A percentile compares a stretch with the other conserved stretches of the same genome.
Conservation (phyloP, 768 basidiomycete genomes). For the Suillus fuscotomentosus region DNA sequence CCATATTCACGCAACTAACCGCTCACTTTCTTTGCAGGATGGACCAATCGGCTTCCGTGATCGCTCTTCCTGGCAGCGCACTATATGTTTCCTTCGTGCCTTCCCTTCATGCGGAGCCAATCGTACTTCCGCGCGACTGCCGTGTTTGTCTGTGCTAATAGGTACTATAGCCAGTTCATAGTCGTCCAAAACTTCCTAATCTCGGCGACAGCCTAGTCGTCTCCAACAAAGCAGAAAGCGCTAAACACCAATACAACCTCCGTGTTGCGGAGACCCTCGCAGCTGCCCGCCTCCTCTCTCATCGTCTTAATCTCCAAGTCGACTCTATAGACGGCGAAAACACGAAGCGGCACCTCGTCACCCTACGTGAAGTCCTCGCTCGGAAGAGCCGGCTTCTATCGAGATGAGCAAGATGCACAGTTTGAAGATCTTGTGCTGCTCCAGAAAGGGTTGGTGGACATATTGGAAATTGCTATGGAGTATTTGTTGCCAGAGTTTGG, state of each 20-base stretch:
- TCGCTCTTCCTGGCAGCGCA: constrained; percentile 67
- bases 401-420: constrained; percentile 1
- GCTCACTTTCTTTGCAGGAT: constrained; percentile 46
- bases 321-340: constrained; percentile 25
- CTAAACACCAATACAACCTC: constrained; percentile 81
- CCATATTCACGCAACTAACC: constrained; percentile 8
- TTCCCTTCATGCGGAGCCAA: constrained; percentile 59
- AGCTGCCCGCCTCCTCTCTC: constrained; percentile 71
- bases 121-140: constrained; percentile 54
- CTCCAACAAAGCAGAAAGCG: constrained; percentile 75
- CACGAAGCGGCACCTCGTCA: neutral
- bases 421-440: constrained; percentile 25
- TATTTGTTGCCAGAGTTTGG: constrained; percentile 40
- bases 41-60: constrained; percentile 90
- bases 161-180: constrained; percentile 34
- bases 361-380: constrained; percentile 1
- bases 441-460: constrained; percentile 43
- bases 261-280: constrained; percentile 90
- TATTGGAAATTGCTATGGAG: constrained; percentile 44
- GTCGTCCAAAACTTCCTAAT: constrained; percentile 70
- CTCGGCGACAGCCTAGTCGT: constrained; percentile 48
- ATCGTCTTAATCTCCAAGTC: constrained; percentile 47
- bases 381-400: neutral
- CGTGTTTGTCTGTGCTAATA: constrained; percentile 29
- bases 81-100: constrained; percentile 86